Base-by-base conservation (phyloP, 495 filamentous ascomycete species). In the Aspergillus bertholletiae region DNA sequence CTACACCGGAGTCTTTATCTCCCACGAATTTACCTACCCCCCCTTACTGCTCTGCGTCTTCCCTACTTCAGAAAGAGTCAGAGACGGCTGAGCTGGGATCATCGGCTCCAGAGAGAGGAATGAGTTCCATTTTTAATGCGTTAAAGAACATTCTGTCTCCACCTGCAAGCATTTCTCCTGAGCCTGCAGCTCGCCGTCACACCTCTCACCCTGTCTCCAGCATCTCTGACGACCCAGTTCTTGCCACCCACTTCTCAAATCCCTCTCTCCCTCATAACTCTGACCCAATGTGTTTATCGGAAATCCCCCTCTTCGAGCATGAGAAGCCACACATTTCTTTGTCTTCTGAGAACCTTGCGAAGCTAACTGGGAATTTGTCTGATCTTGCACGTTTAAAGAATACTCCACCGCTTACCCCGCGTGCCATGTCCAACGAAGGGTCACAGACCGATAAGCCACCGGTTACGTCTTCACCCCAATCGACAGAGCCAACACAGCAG, bases 361-460 rank as follows among this genome's bases (percentile, higher is more conserved):
- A 86, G 90, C 91, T 96, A 87, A 96, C 92, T 82, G 74, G 84
- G 78, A 83, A 82, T 80, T 79, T 80, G 75, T 70, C 75, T 61
- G 72, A 75, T 74, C 74, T 69, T 70, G 71, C 76, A 67, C 74
- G 69, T 71, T 69, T 81, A 77, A 95, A 96, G 92, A 96, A 87
- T 76, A 93, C 88, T 56, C 87, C 90, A 57, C 84, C 90, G 34
- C 89, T 90, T 53, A 94, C 92, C 27, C 93, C 90, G 51, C 85
- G 92, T 68, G 84, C 92, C 44, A 82, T 90, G 67, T 96, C 92
- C 43, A 82, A 84, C 68, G 82, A 83, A 57, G 71, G 75, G 61
- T 65, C 63, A 46, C 51, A 68, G 64, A 55, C 69, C 60, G 65
- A 72, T 48, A 66, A 66, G 56, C 65, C 75, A 57, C 45, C 57